Base-by-base conservation (phyloP, 331 rosid genomes). In the Pyrus hybrid region DNA sequence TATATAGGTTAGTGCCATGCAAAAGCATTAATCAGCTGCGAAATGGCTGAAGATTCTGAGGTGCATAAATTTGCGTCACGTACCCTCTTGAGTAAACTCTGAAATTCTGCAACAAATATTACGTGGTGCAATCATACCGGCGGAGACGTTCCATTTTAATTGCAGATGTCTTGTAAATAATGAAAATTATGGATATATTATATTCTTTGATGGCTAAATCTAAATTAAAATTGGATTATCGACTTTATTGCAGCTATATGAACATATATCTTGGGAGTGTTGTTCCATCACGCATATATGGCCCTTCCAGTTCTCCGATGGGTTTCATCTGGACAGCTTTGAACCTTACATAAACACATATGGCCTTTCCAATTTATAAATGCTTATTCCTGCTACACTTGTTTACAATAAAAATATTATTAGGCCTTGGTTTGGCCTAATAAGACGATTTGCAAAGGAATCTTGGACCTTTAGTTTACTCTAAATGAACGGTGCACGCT, bases 161-260 rank as follows among this genome's bases (percentile, higher is more conserved):
- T 58, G 8, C 51, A 51, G 14, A 63, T 33, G 51, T 63, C 74
- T 79, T 82, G 54, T 65, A 77, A 53, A 71, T 57, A 53, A 69
- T 63, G 66, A 78, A 80, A 83, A 67, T 7, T 57, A 20, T 73
- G 89, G 78, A 90, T 80, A 17, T 88, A 73, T 37, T 37, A 37
- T 23, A 49, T 47, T 20, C 20, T 14, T 67, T 8, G 26, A 22
- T 8, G 66, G 18, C 5, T 62, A 25, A 61, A 58, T 11, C 69
- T 37, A 68, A 25, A 61, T 61, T 61, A 64, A 26, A 47, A 65
- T 61, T 54, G 37, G 63, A 41, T 41, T 41, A 72, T 72, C 77
- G 16, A 28, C 26, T 6, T 9, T 23, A 47, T 17, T 21, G 33
- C 26, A 33, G 35, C 60, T 71, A 69, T 78, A 68, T 71, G 47